Conservation (phyloP, 2,329 filamentous ascomycete genomes). For the Neofusicoccum cordaticola region DNA sequence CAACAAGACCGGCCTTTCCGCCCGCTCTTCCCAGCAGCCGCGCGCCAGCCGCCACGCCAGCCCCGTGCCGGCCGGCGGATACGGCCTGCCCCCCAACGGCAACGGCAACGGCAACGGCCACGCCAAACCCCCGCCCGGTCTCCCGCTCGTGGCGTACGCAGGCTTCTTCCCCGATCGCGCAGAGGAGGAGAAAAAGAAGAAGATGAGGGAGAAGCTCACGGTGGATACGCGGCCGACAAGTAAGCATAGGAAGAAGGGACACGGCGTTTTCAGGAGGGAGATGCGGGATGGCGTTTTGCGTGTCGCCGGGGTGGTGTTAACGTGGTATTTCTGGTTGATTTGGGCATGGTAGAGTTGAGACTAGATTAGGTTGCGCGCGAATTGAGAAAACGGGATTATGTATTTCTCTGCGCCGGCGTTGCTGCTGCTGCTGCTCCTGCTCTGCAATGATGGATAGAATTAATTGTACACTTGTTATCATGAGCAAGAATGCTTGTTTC, state of each 20-base stretch:
- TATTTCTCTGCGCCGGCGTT: no score
- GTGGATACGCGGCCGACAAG: conserved; percentile 24
- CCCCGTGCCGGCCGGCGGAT: conserved; percentile 27
- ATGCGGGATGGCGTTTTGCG: conserved; percentile 60
- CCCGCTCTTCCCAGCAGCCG: conserved; percentile 27
- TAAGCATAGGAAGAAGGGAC: conserved; percentile 31
- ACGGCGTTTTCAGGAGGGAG: conserved; percentile 56
- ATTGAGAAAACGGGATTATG: not conserved
- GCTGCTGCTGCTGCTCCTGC: no score
- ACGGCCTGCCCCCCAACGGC: conserved; percentile 24
- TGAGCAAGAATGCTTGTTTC: no score
- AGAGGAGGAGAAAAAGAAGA: conserved; percentile 32
- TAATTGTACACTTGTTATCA: no score
- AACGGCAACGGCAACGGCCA: not conserved
- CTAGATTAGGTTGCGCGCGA: no score
- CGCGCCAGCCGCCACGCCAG: conserved; percentile 38
- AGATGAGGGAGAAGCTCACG: conserved; percentile 26
- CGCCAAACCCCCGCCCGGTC: conserved; percentile 15
- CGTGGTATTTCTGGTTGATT: conserved; percentile 66
- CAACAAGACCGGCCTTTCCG: conserved; percentile 23
- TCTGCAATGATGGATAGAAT: no score
- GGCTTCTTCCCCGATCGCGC: conserved; percentile 35
- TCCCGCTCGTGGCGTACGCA: conserved; percentile 41
- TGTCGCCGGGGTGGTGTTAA: conserved; percentile 61
- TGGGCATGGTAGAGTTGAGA: conserved; percentile 32